Base-by-base conservation (phyloP, 352 stramenopile genomes). In the Blastocystis sp. region DNA sequence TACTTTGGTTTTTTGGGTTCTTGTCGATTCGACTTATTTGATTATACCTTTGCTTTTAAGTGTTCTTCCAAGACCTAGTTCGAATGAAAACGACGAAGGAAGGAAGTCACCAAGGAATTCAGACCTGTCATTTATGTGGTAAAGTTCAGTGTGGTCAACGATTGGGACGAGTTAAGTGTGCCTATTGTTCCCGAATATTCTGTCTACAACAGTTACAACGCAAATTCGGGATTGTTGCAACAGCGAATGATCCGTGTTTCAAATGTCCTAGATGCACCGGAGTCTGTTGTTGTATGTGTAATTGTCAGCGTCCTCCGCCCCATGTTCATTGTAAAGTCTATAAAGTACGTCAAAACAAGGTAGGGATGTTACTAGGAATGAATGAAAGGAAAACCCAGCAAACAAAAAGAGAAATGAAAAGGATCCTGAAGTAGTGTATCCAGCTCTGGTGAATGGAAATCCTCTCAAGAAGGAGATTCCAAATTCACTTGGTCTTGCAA, bases 321-420 rank as follows among this genome's bases (percentile, higher is more conserved):
- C 77, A 88, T n/a, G 77, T 88, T 7, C 77, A 88, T 48, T 88
- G 77, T 53, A 88, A 88, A 48, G 77, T 88, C 19, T 88, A 88
- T 44, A 88, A 88, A 42, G 77, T 88, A 9, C 40, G 77, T 30
- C 58, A 88, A n/a, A 88, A 78, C 44, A 88, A 88, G n/a, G 27
- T 58, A 42, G 76, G 62, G 5, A 4, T 54, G 37, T 24, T 37
- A n/a, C 11, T 33, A 7, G 5, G 17, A 17, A 9, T 87, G 15
- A 42, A 30, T 53, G 24, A 19, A 33, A 51, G 44, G 33, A 44
- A 37, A 48, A 44, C 15, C 24, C 24, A 40, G 60, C 24, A 70
- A 70, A 70, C 24, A 44, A 40, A 35, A 70, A 44, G 60, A 1
- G 60, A 15, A 37, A 4, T n/a, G 33, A 70, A 70, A n/a, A 35